Evolutionary conservation across 1,139 yeast species (phyloP).

Genomic region (Taphrina deformans): DNA sequence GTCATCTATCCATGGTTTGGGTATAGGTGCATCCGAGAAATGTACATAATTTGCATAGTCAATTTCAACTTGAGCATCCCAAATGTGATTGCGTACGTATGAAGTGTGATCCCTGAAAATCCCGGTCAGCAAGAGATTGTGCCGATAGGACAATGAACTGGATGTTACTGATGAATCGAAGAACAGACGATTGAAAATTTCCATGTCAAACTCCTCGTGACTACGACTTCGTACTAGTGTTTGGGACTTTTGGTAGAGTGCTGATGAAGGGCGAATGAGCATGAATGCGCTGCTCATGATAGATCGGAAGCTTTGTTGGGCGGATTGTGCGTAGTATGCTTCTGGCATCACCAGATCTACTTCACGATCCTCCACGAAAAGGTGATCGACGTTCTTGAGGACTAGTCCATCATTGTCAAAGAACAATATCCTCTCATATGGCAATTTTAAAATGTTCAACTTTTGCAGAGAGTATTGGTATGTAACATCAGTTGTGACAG

Average conservation of each 20-base stretch:
- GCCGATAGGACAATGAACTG: background rate
- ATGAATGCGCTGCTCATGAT: slow-evolving; percentile 14
- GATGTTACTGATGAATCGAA: background rate
- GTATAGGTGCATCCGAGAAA: slow-evolving; percentile 15
- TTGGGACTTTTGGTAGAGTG: background rate
- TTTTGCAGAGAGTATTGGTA: slow-evolving; percentile 10
- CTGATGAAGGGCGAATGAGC: background rate
- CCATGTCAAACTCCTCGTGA: slow-evolving; percentile 11
- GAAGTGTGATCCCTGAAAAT: slow-evolving; percentile 6
- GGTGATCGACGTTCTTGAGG: background rate
- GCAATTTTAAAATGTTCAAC: background rate
- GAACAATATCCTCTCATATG: background rate
- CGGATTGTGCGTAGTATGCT: background rate
- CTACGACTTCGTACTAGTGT: background rate
- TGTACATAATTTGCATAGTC: slow-evolving; percentile 8
- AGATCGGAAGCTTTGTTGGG: background rate
- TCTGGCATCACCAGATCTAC: slow-evolving; percentile 8
- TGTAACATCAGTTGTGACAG: background rate
- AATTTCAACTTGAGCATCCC: slow-evolving; percentile 11
- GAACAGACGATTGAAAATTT: background rate
- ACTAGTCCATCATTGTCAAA: slow-evolving; percentile 18
- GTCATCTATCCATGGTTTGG: slow-evolving; percentile 22
- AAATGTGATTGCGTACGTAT: background rate
- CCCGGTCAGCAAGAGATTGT: slow-evolving; percentile 2
- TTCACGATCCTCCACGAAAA: background rate